Evolutionary conservation across 345 rosid genomes (phyloP).

Genomic region (Lepidium aucheri): DNA sequence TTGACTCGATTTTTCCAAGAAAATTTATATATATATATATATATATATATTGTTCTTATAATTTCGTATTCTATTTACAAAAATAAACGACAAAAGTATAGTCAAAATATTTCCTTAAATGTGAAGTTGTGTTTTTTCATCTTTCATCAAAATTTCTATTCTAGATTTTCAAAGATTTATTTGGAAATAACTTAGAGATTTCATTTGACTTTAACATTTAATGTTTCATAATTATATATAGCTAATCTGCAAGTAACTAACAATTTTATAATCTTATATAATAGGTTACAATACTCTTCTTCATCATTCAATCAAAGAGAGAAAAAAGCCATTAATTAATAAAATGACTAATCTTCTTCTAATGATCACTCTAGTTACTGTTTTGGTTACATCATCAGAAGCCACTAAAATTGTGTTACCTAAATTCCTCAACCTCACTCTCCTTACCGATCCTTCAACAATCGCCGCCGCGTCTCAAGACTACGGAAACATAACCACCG

Average conservation of each 20-base stretch:
- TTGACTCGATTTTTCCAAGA: too few relatives aligned
- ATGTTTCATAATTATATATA: too few relatives aligned
- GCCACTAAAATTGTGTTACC: constrained; percentile 5
- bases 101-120: too few relatives aligned
- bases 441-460: constrained; percentile 35
- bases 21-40: too few relatives aligned
- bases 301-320: constrained; percentile 21
- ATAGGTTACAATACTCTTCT: neutral
- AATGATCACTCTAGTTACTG: constrained; percentile 9
- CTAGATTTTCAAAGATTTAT: too few relatives aligned
- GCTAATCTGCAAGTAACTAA: neutral
- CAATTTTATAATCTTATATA: neutral
- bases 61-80: too few relatives aligned
- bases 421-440: constrained; percentile 19
- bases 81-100: too few relatives aligned
- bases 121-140: too few relatives aligned
- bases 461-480: constrained; percentile 48
- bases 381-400: constrained; percentile 8
- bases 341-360: constrained; percentile 18
- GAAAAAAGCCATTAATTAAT: neutral
- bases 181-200: too few relatives aligned
- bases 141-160: too few relatives aligned
- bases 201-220: too few relatives aligned
- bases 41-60: too few relatives aligned
- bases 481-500: constrained; percentile 48